A percentile compares a stretch with the other conserved stretches of the same genome.
Conservation (phyloP, 2,329 filamentous ascomycete species). For the Penicillium corylophilum region DNA sequence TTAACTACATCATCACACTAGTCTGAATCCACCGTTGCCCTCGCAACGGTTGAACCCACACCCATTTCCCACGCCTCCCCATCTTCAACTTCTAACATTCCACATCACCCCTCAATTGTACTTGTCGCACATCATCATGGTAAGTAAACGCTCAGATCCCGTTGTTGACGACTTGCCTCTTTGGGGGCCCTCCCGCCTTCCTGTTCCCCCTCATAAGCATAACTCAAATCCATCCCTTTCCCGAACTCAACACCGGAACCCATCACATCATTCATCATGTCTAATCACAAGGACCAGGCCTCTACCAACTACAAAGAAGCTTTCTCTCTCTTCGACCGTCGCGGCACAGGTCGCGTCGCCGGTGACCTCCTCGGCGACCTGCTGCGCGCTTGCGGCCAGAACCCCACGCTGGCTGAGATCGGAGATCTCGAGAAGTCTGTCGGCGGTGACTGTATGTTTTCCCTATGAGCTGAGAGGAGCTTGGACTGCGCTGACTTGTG, state of each 20-base stretch:
- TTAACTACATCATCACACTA: no score
- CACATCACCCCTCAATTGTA: conserved; percentile 2
- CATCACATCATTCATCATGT: conserved; percentile 13
- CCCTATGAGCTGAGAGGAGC: no score
- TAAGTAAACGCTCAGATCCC: conserved; percentile 4
- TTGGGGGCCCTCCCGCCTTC: conserved; percentile 5
- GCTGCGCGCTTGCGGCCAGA: conserved; percentile 94
- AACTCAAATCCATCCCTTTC: background rate
- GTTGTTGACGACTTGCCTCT: conserved; percentile 16
- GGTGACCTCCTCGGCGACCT: conserved; percentile 88
- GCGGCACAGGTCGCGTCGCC: conserved; percentile 87
- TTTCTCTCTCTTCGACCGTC: conserved; percentile 99
- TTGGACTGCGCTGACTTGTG: no score
- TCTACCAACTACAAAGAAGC: conserved; percentile 99
- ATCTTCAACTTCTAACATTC: conserved; percentile 1
- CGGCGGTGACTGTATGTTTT: conserved; percentile 80
- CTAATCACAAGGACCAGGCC: conserved; percentile 52
- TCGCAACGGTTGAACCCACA: conserved; percentile 20
- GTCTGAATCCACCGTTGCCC: conserved; percentile 20
- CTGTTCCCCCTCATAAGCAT: background rate
- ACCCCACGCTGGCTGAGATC: conserved; percentile 93
- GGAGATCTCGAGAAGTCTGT: conserved; percentile 86
- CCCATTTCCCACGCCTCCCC: background rate
- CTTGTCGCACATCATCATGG: conserved; percentile 10
- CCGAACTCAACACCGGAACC: background rate